Evolutionary conservation across 306 rosid species (phyloP), one percentile per base, ranked within the genome.

Genomic region (Oemleria cerasiformis): DNA sequence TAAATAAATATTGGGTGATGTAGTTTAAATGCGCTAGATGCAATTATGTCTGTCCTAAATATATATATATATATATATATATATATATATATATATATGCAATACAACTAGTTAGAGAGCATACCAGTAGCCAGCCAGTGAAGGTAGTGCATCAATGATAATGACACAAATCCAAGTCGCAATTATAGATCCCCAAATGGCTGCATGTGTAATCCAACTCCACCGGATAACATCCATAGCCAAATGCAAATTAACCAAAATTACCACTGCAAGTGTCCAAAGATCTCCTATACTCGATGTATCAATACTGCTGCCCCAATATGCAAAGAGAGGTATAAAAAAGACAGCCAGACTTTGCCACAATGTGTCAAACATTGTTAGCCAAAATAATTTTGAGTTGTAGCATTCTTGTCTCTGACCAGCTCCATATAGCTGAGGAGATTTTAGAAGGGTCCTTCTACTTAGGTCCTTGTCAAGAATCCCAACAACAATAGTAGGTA

Each of bases 401-500:
- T 94, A 94, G 64, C 91, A 79, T 75, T 94, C 96, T 12, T 89
- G 75, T 80, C 96, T 91, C 56, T 86, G 92, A 36, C 99, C 97
- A 13, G 90, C 91, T 55, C 92, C 92, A 13, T 91, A 94, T 65
- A 94, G 99, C 71, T 89, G 97, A 73, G 99, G 99, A 77, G 73
- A 38, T 48, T 55, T 70, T 60, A 87, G 74, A 65, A 94, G 97
- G 55, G 96, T 89, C 80, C 89, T 79, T 84, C 84, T 86, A 57
- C 96, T 87, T 57, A 94, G 86, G 83, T 94, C 95, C 86, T 94
- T 94, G 91, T 94, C 99, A 65, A 94, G 95, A 79, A 94, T 71
- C 64, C 91, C 99, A 63, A 94, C 99, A 65, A 85, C 78, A 58
- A 94, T 89, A 12, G 99, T 94, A 38, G 99, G 99, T 54, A 86